Percentiles rank a stretch among this genome's conserved stretches.
Evolutionary conservation across 2,329 filamentous ascomycete genomes (phyloP).

Genomic region (Paecilomyces sp.): DNA sequence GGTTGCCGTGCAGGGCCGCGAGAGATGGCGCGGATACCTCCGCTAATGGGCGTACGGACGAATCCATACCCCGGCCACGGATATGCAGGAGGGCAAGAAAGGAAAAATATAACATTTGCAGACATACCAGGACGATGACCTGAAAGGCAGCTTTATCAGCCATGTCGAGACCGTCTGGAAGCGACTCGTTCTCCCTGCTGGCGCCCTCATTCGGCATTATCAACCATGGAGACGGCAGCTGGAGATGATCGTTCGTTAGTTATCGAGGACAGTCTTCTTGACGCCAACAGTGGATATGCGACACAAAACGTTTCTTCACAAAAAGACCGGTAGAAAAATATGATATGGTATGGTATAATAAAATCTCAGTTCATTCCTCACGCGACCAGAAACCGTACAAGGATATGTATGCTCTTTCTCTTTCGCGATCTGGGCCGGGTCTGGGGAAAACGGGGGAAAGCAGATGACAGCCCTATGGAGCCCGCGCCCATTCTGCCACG

Average conservation of each 20-base stretch:
- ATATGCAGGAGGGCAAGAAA: neutral
- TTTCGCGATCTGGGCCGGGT: neutral
- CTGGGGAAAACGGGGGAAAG: neutral
- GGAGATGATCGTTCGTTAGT: neutral
- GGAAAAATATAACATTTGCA: neutral
- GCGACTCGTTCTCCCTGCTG: neutral
- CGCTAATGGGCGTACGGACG: neutral
- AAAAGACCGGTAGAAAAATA: neutral
- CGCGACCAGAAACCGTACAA: neutral
- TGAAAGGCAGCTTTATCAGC: constrained; percentile 50
- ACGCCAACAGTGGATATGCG: neutral
- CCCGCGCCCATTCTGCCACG: neutral
- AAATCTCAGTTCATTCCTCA: neutral
- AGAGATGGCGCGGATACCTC: neutral
- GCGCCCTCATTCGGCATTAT: constrained; percentile 1
- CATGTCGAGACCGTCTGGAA: constrained; percentile 8
- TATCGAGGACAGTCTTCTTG: neutral
- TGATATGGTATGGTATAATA: neutral
- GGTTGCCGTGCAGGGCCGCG: neutral
- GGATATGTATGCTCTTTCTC: neutral
- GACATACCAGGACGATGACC: constrained; percentile 66
- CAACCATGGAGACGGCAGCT: constrained; percentile 2
- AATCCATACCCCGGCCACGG: neutral
- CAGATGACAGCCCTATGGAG: neutral
- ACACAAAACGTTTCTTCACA: neutral